Evolutionary conservation across 2,329 filamentous ascomycete genomes (phyloP), one percentile per base, ranked within the genome.

Genomic region (Ceratocystis huliohia): DNA sequence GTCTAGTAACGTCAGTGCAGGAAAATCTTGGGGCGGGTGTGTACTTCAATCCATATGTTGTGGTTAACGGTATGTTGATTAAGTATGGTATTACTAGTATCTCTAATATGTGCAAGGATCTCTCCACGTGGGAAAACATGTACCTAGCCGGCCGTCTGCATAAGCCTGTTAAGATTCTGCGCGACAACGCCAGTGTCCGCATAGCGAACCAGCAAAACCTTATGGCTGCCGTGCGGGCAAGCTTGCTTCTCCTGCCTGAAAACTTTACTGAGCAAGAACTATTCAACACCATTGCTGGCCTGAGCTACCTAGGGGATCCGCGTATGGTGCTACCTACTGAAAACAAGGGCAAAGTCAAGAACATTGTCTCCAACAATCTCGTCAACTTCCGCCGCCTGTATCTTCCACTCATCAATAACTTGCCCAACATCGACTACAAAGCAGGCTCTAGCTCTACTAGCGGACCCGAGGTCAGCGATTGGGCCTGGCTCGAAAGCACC

Each of bases 21-120:
- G 90, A 97, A 72, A 83, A 80, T 69, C 89, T 88, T 78, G 94
- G 94, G 53, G 94, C 94, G 0, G 95, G 94, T 5, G 91, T 96
- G 48, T 99, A 99, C 77, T 99, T 96, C 78, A 96, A 99, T 72
- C 92, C 94, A 0, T 96, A 93, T 74, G 85, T 99, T 62, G 93
- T 89, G 1, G 87, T 97, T 68, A 96, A 97, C 72, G 95, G 94
- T 50, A 95, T 91, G 69, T 81, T 97, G 72, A 94, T 99, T 76
- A 99, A 99, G 77, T 99, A 99, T 72, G 94, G 93, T 22, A 94
- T 99, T 25, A 95, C 96, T 56, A 96, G 95, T 72, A 83, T 97
- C 70, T 87, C 95, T 73, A 96, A 92, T 2, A 80, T 99, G 17
- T 92, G 91, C 72, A 82, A 81, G 53, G 94, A 99, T 74, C 82